A percentile compares a stretch with the other conserved stretches of the same genome.
These are phyloP conservation scores for Fomitopsis schrenkii DNA, from an alignment of 1,284 basidiomycete genomes.

Conservation along the genomic window DNA sequence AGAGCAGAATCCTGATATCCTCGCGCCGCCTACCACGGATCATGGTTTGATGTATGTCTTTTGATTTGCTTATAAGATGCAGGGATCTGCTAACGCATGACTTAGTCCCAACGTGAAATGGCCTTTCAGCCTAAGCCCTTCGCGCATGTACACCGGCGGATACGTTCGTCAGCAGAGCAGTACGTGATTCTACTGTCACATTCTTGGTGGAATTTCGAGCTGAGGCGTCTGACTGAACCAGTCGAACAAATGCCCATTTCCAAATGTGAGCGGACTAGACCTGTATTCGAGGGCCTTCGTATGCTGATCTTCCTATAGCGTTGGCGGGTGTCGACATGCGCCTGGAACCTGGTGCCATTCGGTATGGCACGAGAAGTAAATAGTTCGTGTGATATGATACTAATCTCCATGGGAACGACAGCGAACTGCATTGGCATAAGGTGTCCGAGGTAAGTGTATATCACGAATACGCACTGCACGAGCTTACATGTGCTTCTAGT, in stretches of 20 bases:
- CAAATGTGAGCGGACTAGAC: slow-evolving; percentile 34
- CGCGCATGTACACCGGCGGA: slow-evolving; percentile 65
- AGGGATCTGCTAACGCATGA: background rate
- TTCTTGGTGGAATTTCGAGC: background rate
- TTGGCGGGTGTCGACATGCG: slow-evolving; percentile 73
- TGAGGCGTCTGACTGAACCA: slow-evolving; percentile 14
- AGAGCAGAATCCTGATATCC: slow-evolving; percentile 54
- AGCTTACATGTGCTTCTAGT: slow-evolving; percentile 31
- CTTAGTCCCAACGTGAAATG: slow-evolving; percentile 59
- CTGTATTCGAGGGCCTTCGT: background rate
- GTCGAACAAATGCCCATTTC: slow-evolving; percentile 59
- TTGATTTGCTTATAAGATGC: background rate
- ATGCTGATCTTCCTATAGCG: slow-evolving; percentile 25
- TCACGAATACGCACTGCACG: background rate
- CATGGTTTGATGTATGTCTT: slow-evolving; percentile 46
- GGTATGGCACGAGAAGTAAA: slow-evolving; percentile 33
- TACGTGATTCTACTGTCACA: slow-evolving; percentile 21
- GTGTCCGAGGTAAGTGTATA: slow-evolving; percentile 48
- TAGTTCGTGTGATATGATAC: too few relatives aligned
- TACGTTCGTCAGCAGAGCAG: slow-evolving; percentile 71
- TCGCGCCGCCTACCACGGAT: slow-evolving; percentile 69
- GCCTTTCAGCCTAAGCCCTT: slow-evolving; percentile 66
- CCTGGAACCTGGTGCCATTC: slow-evolving; percentile 57
- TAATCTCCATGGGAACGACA: slow-evolving; percentile 16
- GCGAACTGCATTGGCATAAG: slow-evolving; percentile 73